Evolutionary conservation across 495 filamentous ascomycete species (phyloP).

Genomic region (Hypoxylon rickii): DNA sequence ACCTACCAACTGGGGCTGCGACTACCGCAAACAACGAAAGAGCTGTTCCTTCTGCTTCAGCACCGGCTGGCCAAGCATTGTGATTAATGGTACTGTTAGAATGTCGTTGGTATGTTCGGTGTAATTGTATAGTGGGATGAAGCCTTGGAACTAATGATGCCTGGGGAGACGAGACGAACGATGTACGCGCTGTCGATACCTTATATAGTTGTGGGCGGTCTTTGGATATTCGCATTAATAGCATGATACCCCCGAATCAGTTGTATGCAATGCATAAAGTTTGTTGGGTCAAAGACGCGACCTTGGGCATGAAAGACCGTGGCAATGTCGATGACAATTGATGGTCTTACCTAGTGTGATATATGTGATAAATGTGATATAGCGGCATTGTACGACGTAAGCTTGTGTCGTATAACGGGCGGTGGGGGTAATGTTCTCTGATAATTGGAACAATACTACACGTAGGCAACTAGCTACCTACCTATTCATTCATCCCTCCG

Average conservation of each 20-base stretch:
- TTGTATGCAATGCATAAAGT: not conserved
- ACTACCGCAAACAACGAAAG: conserved; percentile 13
- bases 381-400: not conserved
- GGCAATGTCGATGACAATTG: too few species aligned
- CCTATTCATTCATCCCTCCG: conserved; percentile 18
- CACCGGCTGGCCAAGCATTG: conserved; percentile 9
- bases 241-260: conserved; percentile 26
- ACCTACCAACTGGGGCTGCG: not conserved
- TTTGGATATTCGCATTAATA: too few species aligned
- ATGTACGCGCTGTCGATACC: conserved; percentile 3
- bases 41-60: conserved; percentile 9
- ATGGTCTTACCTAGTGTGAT: too few species aligned
- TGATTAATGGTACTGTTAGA: not conserved
- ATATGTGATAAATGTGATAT: too few species aligned
- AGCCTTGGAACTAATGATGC: too few species aligned
- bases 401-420: not conserved
- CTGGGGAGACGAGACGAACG: conserved; percentile 15
- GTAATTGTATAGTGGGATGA: conserved; percentile 13
- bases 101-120: conserved; percentile 25
- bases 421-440: too few species aligned
- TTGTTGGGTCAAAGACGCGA: conserved; percentile 14
- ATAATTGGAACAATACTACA: too few species aligned
- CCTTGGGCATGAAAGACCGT: conserved; percentile 23
- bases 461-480: too few species aligned
- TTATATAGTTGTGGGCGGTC: not conserved